Base-by-base conservation (phyloP, 108 stramenopile genomes). In the Skeletonema marinoi region DNA sequence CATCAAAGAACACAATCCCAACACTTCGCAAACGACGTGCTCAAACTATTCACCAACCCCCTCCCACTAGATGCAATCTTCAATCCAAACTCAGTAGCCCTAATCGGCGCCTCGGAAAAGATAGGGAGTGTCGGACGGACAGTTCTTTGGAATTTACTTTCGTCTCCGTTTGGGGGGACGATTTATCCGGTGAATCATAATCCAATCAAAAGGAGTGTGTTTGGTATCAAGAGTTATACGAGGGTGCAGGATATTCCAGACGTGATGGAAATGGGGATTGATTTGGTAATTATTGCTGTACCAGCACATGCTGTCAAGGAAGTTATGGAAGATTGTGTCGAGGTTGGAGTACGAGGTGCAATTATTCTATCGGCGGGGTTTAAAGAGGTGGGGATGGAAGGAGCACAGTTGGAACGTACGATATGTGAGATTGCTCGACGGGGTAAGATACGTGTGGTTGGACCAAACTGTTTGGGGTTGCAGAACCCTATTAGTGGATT, bases 311-410 rank as follows among this genome's bases (percentile, higher is more conserved):
- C 63, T 13, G 80, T 80, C 17, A 80, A 80, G 29, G 16, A 68
- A 2, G 68, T 78, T 13, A 74, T 83, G 68, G 77, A 65, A 48
- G 78, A 78, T 60, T 78, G 78, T 70, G 78, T 75, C 31, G 73
- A 78, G 13, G 68, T 69, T 25, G 82, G 82, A 32, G 82, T 83
- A 44, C 78, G 68, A 63, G 82, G 73, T 5, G 78, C 68, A 32
- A 70, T 83, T 16, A 83, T 83, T 12, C 74, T 83, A 46, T 78
- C 78, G 39, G 82, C 82, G 4, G 82, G 82, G 41, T 83, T 83
- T 48, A 75, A 77, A 30, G 82, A 83, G 61, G 74, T 73, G 3
- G 82, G 82, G 5, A 44, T 33, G 13, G 73, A 78, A 3, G 82
- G 82, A 19, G 77, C 73, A 25, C 38, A 38, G 17, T 46, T 83